Percentiles rank a stretch among this genome's conserved stretches.
phyloP scores from a whole-genome alignment of 163 green algal genomes.

The Scenedesmus sp. region DNA sequence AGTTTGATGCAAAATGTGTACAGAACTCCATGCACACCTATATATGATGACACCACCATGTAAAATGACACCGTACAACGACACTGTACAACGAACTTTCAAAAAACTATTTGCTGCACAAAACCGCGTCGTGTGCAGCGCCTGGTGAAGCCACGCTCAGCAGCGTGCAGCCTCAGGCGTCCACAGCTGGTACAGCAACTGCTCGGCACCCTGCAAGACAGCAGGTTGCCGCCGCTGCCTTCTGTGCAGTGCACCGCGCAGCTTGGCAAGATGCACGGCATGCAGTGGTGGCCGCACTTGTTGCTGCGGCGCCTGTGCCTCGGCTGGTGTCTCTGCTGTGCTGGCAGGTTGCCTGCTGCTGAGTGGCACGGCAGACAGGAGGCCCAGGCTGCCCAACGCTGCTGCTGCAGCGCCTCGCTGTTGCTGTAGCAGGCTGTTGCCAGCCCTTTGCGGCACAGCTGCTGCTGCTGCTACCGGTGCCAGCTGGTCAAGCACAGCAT shows the following conservation, averaged over 20 bases:
- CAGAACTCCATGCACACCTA: too few species aligned
- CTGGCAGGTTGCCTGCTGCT: not conserved
- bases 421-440: not conserved
- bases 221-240: not conserved
- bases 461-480: not conserved
- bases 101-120: not conserved
- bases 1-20: too few species aligned
- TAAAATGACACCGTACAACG: too few species aligned
- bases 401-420: not conserved
- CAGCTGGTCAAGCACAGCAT: not conserved
- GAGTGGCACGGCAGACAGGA: not conserved
- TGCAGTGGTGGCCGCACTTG: not conserved
- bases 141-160: not conserved
- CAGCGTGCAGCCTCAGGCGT: not conserved
- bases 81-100: not conserved
- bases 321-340: not conserved
- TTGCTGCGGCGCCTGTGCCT: not conserved
- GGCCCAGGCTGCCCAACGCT: not conserved
- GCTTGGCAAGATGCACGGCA: not conserved
- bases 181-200: constrained; percentile 4
- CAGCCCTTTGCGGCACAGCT: not conserved
- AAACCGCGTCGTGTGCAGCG: not conserved
- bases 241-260: not conserved
- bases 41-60: too few species aligned
- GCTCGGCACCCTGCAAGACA: not conserved